Base-by-base conservation (phyloP, 2,329 filamentous ascomycete species). In the Aspergillus sp. region DNA sequence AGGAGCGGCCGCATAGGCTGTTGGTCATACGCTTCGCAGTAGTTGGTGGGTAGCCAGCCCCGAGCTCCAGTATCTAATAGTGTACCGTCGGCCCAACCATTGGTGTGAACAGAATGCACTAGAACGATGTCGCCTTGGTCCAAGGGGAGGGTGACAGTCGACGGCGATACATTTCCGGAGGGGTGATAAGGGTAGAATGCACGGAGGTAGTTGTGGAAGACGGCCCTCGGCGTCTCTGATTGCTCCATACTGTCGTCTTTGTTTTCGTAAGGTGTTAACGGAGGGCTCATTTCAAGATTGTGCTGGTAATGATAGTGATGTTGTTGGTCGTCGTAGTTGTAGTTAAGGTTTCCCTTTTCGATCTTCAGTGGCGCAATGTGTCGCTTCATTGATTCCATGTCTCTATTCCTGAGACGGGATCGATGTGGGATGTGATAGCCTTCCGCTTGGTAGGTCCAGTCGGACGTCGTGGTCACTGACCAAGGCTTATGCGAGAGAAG, bases 51-150 rank as follows among this genome's bases (percentile, higher is more conserved):
- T 62, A 99, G 81, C 95, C 95, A 99, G 64, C 95, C 95, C 67
- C 95, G 86, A 54, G 90, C 90, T 25, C 94, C 94, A 2, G 92
- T 91, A 23, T 89, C 85, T 63, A 99, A 80, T 43, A 97, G 82
- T 0, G 95, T 99, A 55, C 95, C 95, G 75, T 99, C 95, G 32
- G 95, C 95, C 95, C 95, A 99, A 68, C 95, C 95, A 79, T 98
- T 99, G 62, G 92, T 95, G 77, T 99, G 95, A 67, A 98, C 91
- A 4, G 95, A 97, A 76, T 99, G 95, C 21, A 99, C 90, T 60
- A 99, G 80, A 57, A 99, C 89, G 52, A 99, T 87, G 71, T 99
- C 95, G 61, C 95, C 95, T 72, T 95, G 89, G 67, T 91, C 91
- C 59, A 99, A 84, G 21, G 92, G 90, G 10, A 97, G 82, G 10